These are phyloP conservation scores for Pythium apleroticum DNA, from an alignment of 352 stramenopile genomes.

Conservation along the genomic window DNA sequence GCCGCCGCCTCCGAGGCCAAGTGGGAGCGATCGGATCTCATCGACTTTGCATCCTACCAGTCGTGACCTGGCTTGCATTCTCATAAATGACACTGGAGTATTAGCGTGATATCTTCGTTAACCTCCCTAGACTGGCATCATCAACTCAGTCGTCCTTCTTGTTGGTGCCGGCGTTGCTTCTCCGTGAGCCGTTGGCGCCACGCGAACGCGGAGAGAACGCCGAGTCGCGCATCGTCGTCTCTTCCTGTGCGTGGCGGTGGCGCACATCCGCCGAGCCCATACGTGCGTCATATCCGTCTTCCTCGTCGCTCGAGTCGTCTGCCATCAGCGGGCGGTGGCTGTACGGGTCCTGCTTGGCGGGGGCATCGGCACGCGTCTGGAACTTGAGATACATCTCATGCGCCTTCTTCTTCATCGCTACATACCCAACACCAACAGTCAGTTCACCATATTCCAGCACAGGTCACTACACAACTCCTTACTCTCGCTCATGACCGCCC, in stretches of 20 bases:
- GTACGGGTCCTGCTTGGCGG: conserved; percentile 53
- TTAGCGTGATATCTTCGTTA: not conserved
- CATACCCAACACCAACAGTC: conserved; percentile 28
- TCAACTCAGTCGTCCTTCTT: conserved; percentile 63
- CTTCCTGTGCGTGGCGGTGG: conserved; percentile 38
- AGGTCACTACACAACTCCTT: too few relatives aligned
- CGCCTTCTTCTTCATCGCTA: conserved; percentile 80
- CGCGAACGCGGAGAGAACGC: conserved; percentile 29
- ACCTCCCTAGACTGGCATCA: not conserved
- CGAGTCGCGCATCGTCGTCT: conserved; percentile 14
- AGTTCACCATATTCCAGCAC: too few relatives aligned
- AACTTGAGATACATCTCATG: conserved; percentile 84
- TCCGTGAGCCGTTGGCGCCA: conserved; percentile 27
- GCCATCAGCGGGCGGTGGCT: conserved; percentile 76
- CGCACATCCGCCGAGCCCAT: conserved; percentile 34
- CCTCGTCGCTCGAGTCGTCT: conserved; percentile 67
- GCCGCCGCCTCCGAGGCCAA: conserved; percentile 7
- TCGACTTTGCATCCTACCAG: conserved; percentile 73
- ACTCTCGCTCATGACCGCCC: conserved; percentile 70
- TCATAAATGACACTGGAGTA: conserved; percentile 16
- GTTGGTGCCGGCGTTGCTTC: conserved; percentile 32
- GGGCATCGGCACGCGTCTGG: conserved; percentile 62
- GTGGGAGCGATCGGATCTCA: conserved; percentile 71
- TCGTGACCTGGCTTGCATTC: conserved; percentile 19
- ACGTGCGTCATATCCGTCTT: conserved; percentile 38